These are phyloP conservation scores for Cyclanthera cordifolia DNA, from an alignment of 306 rosid genomes.

Conservation along the genomic window DNA sequence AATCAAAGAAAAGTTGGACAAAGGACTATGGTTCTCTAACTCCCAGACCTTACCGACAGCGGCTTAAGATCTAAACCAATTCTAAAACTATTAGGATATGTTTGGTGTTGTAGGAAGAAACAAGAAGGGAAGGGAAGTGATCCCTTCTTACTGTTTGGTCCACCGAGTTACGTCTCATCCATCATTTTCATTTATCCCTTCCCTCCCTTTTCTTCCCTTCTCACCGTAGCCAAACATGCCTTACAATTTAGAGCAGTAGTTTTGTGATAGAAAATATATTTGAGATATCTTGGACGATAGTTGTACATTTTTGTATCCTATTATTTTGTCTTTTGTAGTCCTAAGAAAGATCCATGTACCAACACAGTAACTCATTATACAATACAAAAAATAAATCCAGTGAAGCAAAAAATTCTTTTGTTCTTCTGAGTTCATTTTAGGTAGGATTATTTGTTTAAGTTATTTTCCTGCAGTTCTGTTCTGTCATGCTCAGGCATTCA, in stretches of 20 bases:
- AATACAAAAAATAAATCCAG: neutral
- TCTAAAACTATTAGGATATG: neutral
- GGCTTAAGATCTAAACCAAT: constrained; percentile 4
- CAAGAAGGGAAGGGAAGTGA: too few relatives aligned
- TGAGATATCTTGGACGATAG: neutral
- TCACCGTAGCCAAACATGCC: too few relatives aligned
- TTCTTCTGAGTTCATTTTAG: neutral
- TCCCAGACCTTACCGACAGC: constrained; percentile 17
- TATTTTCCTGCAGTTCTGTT: neutral
- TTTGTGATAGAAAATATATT: constrained; percentile 4
- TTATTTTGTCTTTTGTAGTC: neutral
- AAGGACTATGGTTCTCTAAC: constrained; percentile 35
- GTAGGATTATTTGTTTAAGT: neutral
- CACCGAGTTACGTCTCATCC: too few relatives aligned
- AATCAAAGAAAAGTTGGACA: constrained; percentile 37
- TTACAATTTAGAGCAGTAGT: neutral
- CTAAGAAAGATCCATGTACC: constrained; percentile 1
- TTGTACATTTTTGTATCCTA: neutral
- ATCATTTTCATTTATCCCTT: too few relatives aligned
- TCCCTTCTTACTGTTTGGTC: too few relatives aligned
- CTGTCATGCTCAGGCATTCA: neutral
- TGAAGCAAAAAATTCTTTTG: neutral
- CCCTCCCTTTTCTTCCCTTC: too few relatives aligned
- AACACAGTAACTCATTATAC: neutral
- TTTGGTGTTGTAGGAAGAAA: too few relatives aligned